Evolutionary conservation across 495 filamentous ascomycete genomes (phyloP).

Genomic region (Paragyromitra xinjiangensis): DNA sequence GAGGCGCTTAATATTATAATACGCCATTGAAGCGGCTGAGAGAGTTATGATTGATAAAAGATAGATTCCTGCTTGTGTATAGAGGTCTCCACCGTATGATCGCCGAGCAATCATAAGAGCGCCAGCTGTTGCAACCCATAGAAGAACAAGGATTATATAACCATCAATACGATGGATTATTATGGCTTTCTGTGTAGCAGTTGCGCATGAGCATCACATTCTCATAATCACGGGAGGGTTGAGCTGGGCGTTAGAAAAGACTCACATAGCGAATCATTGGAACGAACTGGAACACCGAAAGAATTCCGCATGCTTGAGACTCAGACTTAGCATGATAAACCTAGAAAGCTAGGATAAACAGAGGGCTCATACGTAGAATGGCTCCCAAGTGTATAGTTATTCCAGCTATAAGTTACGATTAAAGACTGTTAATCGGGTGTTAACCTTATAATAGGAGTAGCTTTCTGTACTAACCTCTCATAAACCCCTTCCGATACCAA

Average conservation of each 20-base stretch:
- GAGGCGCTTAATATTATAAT: constrained; percentile 64
- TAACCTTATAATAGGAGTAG: neutral
- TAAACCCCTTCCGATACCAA: constrained; percentile 59
- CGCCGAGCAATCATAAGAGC: constrained; percentile 62
- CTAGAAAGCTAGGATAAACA: neutral
- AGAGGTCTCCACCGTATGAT: constrained; percentile 62
- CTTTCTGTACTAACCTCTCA: constrained; percentile 17
- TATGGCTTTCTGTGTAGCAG: constrained; percentile 49
- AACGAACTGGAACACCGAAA: constrained; percentile 64
- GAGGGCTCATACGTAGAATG: constrained; percentile 58
- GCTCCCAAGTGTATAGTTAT: constrained; percentile 63
- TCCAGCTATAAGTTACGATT: constrained; percentile 55
- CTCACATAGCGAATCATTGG: constrained; percentile 63
- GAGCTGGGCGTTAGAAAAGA: neutral
- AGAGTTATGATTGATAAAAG: constrained; percentile 59
- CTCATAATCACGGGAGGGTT: neutral
- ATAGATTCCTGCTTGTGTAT: constrained; percentile 59
- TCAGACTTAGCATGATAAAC: neutral
- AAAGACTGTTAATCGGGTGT: neutral
- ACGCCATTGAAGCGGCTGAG: constrained; percentile 58
- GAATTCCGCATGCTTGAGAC: constrained; percentile 58
- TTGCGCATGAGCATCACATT: neutral
- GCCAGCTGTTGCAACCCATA: constrained; percentile 59
- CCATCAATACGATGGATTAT: constrained; percentile 66
- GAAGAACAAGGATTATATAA: constrained; percentile 62